Evolutionary conservation across 2,329 filamentous ascomycete genomes (phyloP).

Genomic region (Pseudocercospora eumusae): DNA sequence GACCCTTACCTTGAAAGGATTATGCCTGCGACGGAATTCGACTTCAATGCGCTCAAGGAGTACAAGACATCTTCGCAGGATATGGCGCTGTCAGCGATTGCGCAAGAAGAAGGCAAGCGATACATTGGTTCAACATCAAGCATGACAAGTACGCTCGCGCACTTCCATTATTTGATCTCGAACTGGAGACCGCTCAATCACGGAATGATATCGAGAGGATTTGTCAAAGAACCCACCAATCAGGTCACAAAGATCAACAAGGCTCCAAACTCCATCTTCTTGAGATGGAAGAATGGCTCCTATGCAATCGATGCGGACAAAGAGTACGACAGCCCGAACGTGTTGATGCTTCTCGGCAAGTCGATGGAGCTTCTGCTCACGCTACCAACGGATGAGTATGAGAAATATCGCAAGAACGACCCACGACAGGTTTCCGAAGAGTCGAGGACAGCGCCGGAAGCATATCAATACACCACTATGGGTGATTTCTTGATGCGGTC

Average conservation of each 20-base stretch:
- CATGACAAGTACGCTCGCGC: slow-evolving; percentile 83
- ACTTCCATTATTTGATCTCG: slow-evolving; percentile 92
- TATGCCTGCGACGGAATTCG: slow-evolving; percentile 90
- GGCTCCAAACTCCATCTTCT: slow-evolving; percentile 76
- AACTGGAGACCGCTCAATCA: slow-evolving; percentile 74
- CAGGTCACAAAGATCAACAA: slow-evolving; percentile 72
- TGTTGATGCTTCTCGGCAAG: slow-evolving; percentile 88
- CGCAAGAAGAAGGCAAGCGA: slow-evolving; percentile 66
- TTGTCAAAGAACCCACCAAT: slow-evolving; percentile 57
- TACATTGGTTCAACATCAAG: slow-evolving; percentile 96
- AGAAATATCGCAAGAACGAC: slow-evolving; percentile 73
- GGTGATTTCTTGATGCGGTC: slow-evolving; percentile 93
- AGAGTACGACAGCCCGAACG: slow-evolving; percentile 78
- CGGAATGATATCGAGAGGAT: slow-evolving; percentile 65
- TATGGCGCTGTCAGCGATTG: slow-evolving; percentile 66
- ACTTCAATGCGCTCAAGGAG: slow-evolving; percentile 80
- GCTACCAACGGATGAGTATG: slow-evolving; percentile 76
- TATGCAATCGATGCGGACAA: slow-evolving; percentile 98
- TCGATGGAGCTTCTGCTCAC: slow-evolving; percentile 97
- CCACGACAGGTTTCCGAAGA: slow-evolving; percentile 70
- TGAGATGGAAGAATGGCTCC: slow-evolving; percentile 77
- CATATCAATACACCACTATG: slow-evolving; percentile 83
- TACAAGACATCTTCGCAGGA: slow-evolving; percentile 95
- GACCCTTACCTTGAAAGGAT: slow-evolving; percentile 91
- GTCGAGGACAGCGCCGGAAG: slow-evolving; percentile 70